These are phyloP conservation scores for Chionographis japonica DNA, from an alignment of 106 monocot genomes.

Conservation along the genomic window DNA sequence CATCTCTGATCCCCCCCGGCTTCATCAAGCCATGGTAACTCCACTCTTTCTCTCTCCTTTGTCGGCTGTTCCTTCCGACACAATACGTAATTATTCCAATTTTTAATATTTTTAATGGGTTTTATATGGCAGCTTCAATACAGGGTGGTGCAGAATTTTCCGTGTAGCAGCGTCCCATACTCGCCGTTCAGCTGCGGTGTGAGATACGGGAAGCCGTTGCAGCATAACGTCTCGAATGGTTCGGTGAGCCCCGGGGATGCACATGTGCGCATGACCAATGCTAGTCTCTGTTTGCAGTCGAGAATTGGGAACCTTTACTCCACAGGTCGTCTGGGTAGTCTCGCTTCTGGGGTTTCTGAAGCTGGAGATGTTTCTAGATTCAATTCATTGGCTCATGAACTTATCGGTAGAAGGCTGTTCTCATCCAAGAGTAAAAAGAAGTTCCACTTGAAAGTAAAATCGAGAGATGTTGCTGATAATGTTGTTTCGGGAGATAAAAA, in stretches of 20 bases:
- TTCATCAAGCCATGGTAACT: slow-evolving; percentile 16
- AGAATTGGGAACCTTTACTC: slow-evolving; percentile 8
- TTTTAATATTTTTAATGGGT: background rate
- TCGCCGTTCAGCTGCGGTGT: slow-evolving; percentile 7
- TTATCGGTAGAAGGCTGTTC: slow-evolving; percentile 17
- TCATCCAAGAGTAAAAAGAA: slow-evolving; percentile 22
- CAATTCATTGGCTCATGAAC: slow-evolving; percentile 16
- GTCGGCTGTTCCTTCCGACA: background rate
- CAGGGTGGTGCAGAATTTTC: slow-evolving; percentile 20
- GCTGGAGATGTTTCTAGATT: slow-evolving; percentile 5
- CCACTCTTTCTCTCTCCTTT: background rate
- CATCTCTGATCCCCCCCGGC: slow-evolving; percentile 1
- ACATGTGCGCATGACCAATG: background rate
- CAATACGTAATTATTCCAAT: background rate
- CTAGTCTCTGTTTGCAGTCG: slow-evolving; percentile 10
- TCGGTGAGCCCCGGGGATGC: slow-evolving; percentile 1
- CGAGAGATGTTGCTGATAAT: slow-evolving; percentile 16
- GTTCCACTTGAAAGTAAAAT: slow-evolving; percentile 15
- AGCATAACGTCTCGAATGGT: slow-evolving; percentile 18
- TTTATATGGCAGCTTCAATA: slow-evolving; percentile 34
- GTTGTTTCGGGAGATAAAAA: slow-evolving; percentile 10
- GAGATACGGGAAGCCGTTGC: slow-evolving; percentile 10
- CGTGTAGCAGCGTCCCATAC: slow-evolving; percentile 8
- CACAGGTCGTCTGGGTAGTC: background rate
- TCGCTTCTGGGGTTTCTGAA: background rate